Conservation (phyloP, 2,329 filamentous ascomycete species). For the Lachnellula cervina region DNA sequence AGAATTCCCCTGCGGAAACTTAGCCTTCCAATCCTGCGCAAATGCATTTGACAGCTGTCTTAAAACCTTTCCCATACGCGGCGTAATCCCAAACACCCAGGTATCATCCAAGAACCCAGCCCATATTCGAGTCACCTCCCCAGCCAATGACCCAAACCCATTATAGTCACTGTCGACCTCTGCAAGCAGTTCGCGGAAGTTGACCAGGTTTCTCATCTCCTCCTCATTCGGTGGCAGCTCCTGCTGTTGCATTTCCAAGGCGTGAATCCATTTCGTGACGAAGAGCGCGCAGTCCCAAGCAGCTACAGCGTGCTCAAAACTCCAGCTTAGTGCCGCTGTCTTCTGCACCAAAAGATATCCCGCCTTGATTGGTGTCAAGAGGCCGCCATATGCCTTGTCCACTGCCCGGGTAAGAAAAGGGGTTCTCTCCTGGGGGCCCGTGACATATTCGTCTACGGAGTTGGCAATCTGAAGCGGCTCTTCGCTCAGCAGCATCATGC, state of each 20-base stretch:
- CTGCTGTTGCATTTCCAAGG: no score
- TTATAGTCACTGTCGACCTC: slow-evolving; percentile 17
- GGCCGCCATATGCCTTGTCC: slow-evolving; percentile 27
- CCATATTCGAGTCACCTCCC: slow-evolving; percentile 19
- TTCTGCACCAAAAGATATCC: slow-evolving; percentile 30
- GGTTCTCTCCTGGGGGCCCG: neutral
- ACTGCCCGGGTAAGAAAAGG: slow-evolving; percentile 27
- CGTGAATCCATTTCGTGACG: no score
- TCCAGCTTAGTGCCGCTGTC: slow-evolving; percentile 32
- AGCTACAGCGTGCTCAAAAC: slow-evolving; percentile 32
- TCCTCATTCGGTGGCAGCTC: no score
- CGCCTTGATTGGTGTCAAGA: slow-evolving; percentile 27
- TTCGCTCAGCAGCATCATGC: neutral
- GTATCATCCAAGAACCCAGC: slow-evolving; percentile 29
- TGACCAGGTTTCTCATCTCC: no score
- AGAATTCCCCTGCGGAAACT: no score
- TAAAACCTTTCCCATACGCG: neutral
- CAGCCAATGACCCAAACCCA: slow-evolving; percentile 28
- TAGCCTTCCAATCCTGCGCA: no score
- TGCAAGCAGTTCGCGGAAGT: no score
- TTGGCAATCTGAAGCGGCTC: neutral
- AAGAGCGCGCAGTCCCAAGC: slow-evolving; percentile 26
- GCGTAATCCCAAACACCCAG: slow-evolving; percentile 26
- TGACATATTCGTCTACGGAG: no score
- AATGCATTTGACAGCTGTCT: neutral